phyloP scores from a whole-genome alignment of 2,329 filamentous ascomycete genomes.

The Claviceps maximensis region DNA sequence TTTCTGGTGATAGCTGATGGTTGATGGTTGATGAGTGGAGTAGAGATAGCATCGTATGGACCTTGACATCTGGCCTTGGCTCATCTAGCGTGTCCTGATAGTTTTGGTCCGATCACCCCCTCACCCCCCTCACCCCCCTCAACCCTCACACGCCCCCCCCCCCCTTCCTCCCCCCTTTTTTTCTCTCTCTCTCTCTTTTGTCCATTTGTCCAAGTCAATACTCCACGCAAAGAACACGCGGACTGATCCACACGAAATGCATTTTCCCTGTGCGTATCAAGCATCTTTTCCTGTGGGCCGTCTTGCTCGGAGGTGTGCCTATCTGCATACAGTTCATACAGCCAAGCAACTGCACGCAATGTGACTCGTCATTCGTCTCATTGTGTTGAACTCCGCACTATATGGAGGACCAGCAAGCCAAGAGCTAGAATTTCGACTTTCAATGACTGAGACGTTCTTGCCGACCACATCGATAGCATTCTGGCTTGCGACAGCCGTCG shows the following conservation, averaged over 20 bases:
- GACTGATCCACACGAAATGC: constrained; percentile 1
- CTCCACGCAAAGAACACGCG: constrained; percentile 2
- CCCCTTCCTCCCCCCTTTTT: background rate
- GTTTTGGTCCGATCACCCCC: background rate
- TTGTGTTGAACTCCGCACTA: background rate
- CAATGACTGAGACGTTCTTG: background rate
- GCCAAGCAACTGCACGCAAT: background rate
- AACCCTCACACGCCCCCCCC: too few species aligned
- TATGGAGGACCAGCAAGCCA: background rate
- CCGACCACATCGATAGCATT: background rate
- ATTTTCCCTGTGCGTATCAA: background rate
- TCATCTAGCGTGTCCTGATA: constrained; percentile 2
- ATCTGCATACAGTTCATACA: background rate
- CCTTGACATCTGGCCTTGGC: background rate
- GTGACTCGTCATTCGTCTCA: background rate
- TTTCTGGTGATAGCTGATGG: background rate
- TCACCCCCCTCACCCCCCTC: background rate
- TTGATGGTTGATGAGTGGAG: background rate
- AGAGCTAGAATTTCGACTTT: background rate
- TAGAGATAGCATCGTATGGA: background rate
- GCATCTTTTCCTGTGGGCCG: background rate
- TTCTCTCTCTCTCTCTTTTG: background rate
- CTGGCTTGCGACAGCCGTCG: background rate
- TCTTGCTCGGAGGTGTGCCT: background rate
- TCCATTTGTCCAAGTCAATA: constrained; percentile 1